Conservation (phyloP, 2,329 filamentous ascomycete genomes). For the Colletotrichum godetiae region DNA sequence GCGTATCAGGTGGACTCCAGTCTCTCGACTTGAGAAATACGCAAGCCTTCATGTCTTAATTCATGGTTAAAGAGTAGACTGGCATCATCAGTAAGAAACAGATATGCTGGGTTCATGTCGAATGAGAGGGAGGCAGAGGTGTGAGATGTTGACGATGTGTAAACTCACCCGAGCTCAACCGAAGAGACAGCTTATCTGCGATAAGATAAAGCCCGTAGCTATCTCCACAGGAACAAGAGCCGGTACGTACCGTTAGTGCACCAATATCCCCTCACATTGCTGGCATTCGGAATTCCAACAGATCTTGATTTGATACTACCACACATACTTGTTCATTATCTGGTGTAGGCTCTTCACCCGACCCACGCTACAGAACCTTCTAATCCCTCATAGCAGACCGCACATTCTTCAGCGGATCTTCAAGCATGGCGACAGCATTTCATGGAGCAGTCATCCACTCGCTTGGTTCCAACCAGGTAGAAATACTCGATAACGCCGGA, state of each 20-base stretch:
- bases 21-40: no score
- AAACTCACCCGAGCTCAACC: background rate
- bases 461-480: constrained; percentile 43
- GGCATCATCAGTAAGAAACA: background rate
- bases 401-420: background rate
- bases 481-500: constrained; percentile 52
- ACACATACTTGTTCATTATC: background rate
- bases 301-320: background rate
- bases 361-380: background rate
- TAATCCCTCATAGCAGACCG: no score
- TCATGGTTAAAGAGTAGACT: no score
- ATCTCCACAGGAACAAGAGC: background rate
- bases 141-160: background rate
- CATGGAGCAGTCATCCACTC: constrained; percentile 57
- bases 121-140: background rate
- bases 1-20: no score
- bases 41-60: no score
- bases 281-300: background rate
- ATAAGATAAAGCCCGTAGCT: background rate
- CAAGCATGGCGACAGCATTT: constrained; percentile 41
- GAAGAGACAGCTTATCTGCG: background rate
- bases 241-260: background rate
- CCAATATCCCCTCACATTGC: background rate
- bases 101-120: background rate
- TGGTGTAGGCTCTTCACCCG: background rate